phyloP scores from a whole-genome alignment of 2,329 filamentous ascomycete species.

The Stachybotrys chlorohalonatus region DNA sequence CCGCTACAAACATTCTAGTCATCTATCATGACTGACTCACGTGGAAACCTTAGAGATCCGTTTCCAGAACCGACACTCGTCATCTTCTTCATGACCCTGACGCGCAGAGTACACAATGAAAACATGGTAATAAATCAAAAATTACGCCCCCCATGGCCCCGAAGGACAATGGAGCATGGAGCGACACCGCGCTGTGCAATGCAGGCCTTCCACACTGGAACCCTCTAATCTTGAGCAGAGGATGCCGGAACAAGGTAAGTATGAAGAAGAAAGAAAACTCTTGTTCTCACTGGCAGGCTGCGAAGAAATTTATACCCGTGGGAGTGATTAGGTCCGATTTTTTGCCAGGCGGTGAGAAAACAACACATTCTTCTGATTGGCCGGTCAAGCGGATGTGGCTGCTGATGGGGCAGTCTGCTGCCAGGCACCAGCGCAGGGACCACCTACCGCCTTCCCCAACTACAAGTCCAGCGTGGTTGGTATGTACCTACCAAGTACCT shows the following conservation, averaged over 20 bases:
- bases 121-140: constrained; percentile 33
- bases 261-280: constrained; percentile 30
- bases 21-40: no score
- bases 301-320: not conserved
- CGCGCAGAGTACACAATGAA: constrained; percentile 33
- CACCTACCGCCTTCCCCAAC: not conserved
- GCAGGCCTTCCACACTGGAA: constrained; percentile 36
- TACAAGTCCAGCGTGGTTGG: not conserved
- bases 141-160: constrained; percentile 41
- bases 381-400: not conserved
- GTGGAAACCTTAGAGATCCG: no score
- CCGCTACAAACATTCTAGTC: no score
- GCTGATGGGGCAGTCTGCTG: not conserved
- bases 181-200: constrained; percentile 44
- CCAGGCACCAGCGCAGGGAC: not conserved
- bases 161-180: constrained; percentile 40
- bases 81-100: constrained; percentile 32
- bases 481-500: not conserved
- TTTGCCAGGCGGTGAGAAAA: constrained; percentile 4
- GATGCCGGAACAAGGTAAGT: constrained; percentile 39
- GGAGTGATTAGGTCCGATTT: not conserved
- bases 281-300: not conserved
- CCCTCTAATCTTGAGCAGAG: constrained; percentile 33
- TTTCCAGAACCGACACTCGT: not conserved
- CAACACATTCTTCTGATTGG: not conserved